Conservation (phyloP, 176 grass and related monocot genomes). For the Triticum monococcum region DNA sequence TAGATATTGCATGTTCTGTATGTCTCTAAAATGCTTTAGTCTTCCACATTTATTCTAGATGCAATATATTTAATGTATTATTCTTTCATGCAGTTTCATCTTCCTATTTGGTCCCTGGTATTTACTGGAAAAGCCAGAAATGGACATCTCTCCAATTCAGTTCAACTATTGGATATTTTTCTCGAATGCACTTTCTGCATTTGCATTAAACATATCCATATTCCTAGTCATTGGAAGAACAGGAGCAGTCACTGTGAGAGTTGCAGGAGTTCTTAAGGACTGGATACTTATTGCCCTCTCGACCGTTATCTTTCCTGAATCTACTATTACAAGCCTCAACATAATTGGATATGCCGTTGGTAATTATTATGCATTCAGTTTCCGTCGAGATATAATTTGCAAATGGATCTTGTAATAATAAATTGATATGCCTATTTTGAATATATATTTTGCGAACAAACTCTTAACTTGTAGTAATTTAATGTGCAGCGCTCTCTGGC, state of each 20-base stretch:
- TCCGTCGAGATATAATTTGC: slow-evolving; percentile 13
- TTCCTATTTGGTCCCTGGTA: slow-evolving; percentile 98
- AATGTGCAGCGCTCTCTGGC: slow-evolving; percentile 75
- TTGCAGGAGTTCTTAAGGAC: slow-evolving; percentile 98
- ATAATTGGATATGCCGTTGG: slow-evolving; percentile 98
- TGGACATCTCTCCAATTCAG: slow-evolving; percentile 83
- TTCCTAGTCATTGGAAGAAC: slow-evolving; percentile 99
- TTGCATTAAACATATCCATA: slow-evolving; percentile 99
- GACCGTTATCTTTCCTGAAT: slow-evolving; percentile 97
- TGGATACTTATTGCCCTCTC: slow-evolving; percentile 99
- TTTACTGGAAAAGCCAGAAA: slow-evolving; percentile 87
- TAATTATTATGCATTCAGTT: slow-evolving; percentile 42
- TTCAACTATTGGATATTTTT: slow-evolving; percentile 98
- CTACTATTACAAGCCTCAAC: slow-evolving; percentile 92
- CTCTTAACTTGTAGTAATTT: slow-evolving; percentile 22
- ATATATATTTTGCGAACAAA: not conserved
- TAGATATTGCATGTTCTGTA: not conserved
- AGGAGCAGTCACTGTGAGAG: slow-evolving; percentile 93
- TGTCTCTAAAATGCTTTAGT: slow-evolving; percentile 3
- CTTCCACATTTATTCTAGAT: not conserved
- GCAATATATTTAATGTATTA: slow-evolving; percentile 23
- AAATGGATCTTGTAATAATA: slow-evolving; percentile 13
- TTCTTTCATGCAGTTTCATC: slow-evolving; percentile 72
- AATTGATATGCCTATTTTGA: slow-evolving; percentile 23
- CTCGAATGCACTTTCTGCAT: slow-evolving; percentile 86